phyloP scores from a whole-genome alignment of 1,284 basidiomycete species.

The Heterobasidion annosum region DNA sequence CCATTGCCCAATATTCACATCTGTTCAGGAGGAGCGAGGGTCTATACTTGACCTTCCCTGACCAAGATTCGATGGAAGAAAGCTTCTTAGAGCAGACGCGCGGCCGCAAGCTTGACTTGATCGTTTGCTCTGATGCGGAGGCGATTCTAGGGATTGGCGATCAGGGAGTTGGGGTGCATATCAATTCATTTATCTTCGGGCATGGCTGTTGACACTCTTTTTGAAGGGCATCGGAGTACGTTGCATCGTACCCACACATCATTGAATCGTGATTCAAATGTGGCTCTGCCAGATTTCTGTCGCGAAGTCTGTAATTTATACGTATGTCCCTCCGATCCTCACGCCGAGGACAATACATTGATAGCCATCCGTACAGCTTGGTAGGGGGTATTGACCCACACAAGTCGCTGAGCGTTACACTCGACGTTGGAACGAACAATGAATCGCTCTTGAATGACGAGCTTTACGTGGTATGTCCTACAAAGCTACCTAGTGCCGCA shows the following conservation, averaged over 20 bases:
- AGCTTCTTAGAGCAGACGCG: slow-evolving; percentile 61
- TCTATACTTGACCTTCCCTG: slow-evolving; percentile 55
- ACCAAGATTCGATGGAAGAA: slow-evolving; percentile 66
- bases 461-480: slow-evolving; percentile 52
- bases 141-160: slow-evolving; percentile 79
- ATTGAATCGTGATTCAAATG: background rate
- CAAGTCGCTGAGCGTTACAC: slow-evolving; percentile 52
- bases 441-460: slow-evolving; percentile 49
- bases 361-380: slow-evolving; percentile 30
- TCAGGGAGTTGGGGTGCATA: slow-evolving; percentile 57
- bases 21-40: slow-evolving; percentile 71
- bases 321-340: slow-evolving; percentile 29
- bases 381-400: slow-evolving; percentile 77
- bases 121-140: slow-evolving; percentile 80
- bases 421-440: slow-evolving; percentile 80
- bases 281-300: slow-evolving; percentile 57
- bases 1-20: slow-evolving; percentile 75
- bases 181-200: background rate
- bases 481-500: background rate
- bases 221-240: slow-evolving; percentile 38
- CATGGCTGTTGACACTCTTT: background rate
- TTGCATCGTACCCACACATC: slow-evolving; percentile 3
- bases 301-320: slow-evolving; percentile 84
- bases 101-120: slow-evolving; percentile 56
- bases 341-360: background rate